Evolutionary conservation across 306 rosid species (phyloP).

Genomic region (Mimosa bimucronata): DNA sequence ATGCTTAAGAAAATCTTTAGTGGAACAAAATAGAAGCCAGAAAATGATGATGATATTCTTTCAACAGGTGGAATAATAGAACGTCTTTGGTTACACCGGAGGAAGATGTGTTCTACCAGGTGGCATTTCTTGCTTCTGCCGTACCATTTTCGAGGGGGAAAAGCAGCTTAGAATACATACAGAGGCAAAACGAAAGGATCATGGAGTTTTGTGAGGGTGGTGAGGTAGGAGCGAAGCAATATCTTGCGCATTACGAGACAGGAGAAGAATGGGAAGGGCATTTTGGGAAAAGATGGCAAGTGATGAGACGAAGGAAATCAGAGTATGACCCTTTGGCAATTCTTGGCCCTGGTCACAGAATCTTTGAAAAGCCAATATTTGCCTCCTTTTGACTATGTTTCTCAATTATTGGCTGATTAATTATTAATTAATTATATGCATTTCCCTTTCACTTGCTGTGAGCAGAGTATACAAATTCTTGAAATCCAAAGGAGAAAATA

Average conservation of each 20-base stretch:
- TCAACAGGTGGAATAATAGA: constrained; percentile 72
- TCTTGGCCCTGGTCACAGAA: constrained; percentile 91
- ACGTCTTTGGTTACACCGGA: constrained; percentile 87
- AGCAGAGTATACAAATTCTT: too few relatives aligned
- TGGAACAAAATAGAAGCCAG: background rate
- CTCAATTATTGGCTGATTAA: constrained; percentile 3
- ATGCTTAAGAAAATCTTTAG: too few relatives aligned
- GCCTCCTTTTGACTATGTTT: constrained; percentile 37
- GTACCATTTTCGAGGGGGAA: constrained; percentile 65
- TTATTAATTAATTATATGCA: background rate
- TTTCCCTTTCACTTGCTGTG: constrained; percentile 36
- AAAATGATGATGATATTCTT: constrained; percentile 4
- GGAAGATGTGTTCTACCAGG: constrained; percentile 83
- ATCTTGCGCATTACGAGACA: constrained; percentile 79
- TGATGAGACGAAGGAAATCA: constrained; percentile 63
- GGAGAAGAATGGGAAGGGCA: constrained; percentile 80
- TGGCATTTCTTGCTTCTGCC: constrained; percentile 84
- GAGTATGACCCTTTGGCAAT: constrained; percentile 85
- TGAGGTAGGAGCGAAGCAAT: constrained; percentile 68
- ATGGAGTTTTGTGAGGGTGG: constrained; percentile 55
- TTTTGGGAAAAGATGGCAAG: constrained; percentile 76
- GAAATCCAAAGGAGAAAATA: too few relatives aligned
- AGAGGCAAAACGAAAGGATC: constrained; percentile 67
- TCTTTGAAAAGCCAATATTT: constrained; percentile 74
- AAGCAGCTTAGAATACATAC: constrained; percentile 63